Percentiles rank a stretch among this genome's conserved stretches.
These are phyloP conservation scores for Ceratobasidium sp. DNA, from an alignment of 1,284 basidiomycete genomes.

Conservation along the genomic window DNA sequence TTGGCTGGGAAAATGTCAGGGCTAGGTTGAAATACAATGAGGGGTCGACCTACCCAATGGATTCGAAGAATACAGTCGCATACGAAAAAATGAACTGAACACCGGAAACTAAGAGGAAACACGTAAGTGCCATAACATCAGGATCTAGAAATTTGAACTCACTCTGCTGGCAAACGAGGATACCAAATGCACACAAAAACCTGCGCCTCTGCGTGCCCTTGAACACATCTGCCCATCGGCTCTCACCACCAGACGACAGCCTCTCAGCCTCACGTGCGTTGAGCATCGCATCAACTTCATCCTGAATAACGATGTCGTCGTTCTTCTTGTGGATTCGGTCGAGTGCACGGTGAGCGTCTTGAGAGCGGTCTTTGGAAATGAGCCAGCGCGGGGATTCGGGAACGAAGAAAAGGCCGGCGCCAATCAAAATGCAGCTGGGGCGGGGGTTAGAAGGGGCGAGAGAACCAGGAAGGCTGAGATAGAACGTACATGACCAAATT, in stretches of 20 bases:
- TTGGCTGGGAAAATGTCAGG: too few relatives aligned
- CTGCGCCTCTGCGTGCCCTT: slow-evolving; percentile 52
- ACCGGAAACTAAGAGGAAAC: slow-evolving; percentile 50
- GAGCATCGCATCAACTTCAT: slow-evolving; percentile 57
- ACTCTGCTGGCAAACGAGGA: slow-evolving; percentile 59
- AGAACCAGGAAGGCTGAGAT: slow-evolving; percentile 46
- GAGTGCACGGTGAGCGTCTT: slow-evolving; percentile 58
- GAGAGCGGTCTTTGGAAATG: slow-evolving; percentile 28
- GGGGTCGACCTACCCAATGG: too few relatives aligned
- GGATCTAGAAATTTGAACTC: slow-evolving; percentile 53
- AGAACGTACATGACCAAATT: slow-evolving; percentile 60
- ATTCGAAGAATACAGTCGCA: slow-evolving; percentile 55
- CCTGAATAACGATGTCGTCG: slow-evolving; percentile 56
- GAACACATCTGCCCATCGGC: slow-evolving; percentile 58
- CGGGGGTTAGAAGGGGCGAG: neutral
- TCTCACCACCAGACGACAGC: slow-evolving; percentile 55
- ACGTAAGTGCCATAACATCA: neutral
- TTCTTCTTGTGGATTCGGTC: slow-evolving; percentile 59
- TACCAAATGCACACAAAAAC: slow-evolving; percentile 60
- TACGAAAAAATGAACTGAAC: slow-evolving; percentile 59
- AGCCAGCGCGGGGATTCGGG: slow-evolving; percentile 59
- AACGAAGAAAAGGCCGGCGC: slow-evolving; percentile 53
- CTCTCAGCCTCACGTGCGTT: slow-evolving; percentile 59
- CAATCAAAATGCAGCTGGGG: slow-evolving; percentile 55
- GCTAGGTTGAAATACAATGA: too few relatives aligned